phyloP scores from a whole-genome alignment of 2,329 filamentous ascomycete species.

The Neurospora sp. region DNA sequence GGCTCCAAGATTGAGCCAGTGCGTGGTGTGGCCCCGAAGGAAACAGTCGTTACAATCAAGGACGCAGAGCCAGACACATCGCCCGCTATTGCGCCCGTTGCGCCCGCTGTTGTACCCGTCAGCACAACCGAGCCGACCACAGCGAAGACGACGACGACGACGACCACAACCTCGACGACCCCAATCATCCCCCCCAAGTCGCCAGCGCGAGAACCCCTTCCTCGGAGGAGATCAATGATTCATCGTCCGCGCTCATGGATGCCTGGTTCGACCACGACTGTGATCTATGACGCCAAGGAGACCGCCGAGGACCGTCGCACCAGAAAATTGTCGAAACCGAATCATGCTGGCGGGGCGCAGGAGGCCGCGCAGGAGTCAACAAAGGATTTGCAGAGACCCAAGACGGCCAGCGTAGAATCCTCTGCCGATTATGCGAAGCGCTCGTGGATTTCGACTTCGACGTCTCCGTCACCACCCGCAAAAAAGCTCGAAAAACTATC shows the following conservation, averaged over 20 bases:
- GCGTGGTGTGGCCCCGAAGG: constrained; percentile 3
- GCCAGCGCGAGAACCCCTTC: constrained; percentile 9
- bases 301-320: constrained; percentile 20
- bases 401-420: constrained; percentile 28
- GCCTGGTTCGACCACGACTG: constrained; percentile 31
- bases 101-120: not conserved
- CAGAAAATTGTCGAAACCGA: constrained; percentile 9
- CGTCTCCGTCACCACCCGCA: constrained; percentile 34
- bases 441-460: constrained; percentile 40
- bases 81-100: not conserved
- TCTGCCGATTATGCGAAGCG: constrained; percentile 41
- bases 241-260: constrained; percentile 45
- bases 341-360: constrained; percentile 12
- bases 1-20: constrained; percentile 17
- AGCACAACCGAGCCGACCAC: not conserved
- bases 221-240: constrained; percentile 36
- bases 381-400: constrained; percentile 25
- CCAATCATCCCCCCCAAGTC: constrained; percentile 3
- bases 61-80: not conserved
- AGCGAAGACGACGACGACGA: not conserved
- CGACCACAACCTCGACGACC: constrained; percentile 6
- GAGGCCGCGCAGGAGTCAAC: constrained; percentile 14
- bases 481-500: constrained; percentile 23
- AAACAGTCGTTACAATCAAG: constrained; percentile 1
- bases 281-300: not conserved